Evolutionary conservation across 2,329 filamentous ascomycete genomes (phyloP).

Genomic region (Curvularia lunata): DNA sequence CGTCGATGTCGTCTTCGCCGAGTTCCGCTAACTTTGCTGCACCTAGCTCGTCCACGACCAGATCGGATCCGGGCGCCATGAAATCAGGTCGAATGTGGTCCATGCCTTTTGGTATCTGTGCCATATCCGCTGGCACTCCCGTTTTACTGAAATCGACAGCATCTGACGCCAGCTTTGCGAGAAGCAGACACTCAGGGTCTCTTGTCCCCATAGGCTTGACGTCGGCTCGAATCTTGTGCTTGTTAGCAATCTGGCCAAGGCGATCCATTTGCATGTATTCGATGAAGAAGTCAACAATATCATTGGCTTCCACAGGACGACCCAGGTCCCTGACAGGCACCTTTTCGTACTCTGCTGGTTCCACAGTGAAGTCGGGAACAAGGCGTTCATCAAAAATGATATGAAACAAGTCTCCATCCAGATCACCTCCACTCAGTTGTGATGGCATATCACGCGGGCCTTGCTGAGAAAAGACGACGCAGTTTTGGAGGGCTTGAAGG

Average conservation of each 20-base stretch:
- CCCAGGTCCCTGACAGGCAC: constrained; percentile 65
- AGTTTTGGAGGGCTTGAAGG: constrained; percentile 69
- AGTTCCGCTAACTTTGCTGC: constrained; percentile 32
- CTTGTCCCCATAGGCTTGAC: constrained; percentile 38
- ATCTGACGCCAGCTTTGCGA: constrained; percentile 49
- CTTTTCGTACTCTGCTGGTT: constrained; percentile 71
- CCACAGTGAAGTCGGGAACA: constrained; percentile 53
- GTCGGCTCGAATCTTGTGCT: constrained; percentile 53
- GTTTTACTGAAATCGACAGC: constrained; percentile 44
- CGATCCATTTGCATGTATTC: constrained; percentile 53
- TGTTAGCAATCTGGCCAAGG: constrained; percentile 52
- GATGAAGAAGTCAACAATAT: constrained; percentile 85
- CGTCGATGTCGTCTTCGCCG: constrained; percentile 45
- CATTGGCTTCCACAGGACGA: constrained; percentile 63
- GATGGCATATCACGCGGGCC: constrained; percentile 78
- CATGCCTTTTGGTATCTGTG: constrained; percentile 21
- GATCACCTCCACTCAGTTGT: constrained; percentile 78
- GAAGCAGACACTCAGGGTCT: constrained; percentile 42
- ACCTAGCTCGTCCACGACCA: constrained; percentile 44
- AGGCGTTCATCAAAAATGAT: constrained; percentile 72
- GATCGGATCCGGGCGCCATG: constrained; percentile 56
- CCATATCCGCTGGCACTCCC: constrained; percentile 25
- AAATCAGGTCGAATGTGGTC: constrained; percentile 57
- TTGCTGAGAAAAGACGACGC: constrained; percentile 76
- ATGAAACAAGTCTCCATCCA: constrained; percentile 84